Conservation (phyloP, 2,329 filamentous ascomycete genomes). For the Colletotrichum lini region DNA sequence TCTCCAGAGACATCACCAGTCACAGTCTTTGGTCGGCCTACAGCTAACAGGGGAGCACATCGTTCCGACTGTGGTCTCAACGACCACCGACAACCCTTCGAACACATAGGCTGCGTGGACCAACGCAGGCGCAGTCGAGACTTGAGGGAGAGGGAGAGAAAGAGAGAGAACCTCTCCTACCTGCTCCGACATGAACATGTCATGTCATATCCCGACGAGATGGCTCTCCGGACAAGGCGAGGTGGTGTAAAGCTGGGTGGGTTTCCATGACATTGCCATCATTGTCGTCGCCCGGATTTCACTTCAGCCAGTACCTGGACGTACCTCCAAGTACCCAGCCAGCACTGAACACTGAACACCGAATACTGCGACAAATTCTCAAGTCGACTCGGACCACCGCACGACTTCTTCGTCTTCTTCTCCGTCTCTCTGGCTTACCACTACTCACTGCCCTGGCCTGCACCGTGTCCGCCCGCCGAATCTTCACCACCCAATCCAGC, state of each 20-base stretch:
- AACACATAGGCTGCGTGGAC: background rate
- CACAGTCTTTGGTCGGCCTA: background rate
- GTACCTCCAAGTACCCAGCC: slow-evolving; percentile 13
- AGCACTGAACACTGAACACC: background rate
- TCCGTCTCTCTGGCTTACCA: slow-evolving; percentile 3
- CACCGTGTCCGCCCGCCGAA: slow-evolving; percentile 31
- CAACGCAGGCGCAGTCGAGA: background rate
- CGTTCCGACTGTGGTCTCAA: slow-evolving; percentile 2
- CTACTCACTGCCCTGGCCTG: background rate
- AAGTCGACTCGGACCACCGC: slow-evolving; percentile 21
- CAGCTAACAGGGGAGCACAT: background rate
- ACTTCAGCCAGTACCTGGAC: slow-evolving; percentile 9
- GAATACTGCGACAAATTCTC: background rate
- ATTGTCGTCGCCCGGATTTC: background rate
- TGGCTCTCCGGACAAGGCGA: background rate
- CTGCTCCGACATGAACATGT: background rate
- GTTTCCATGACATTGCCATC: slow-evolving; percentile 9
- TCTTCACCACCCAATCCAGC: slow-evolving; percentile 35
- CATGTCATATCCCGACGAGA: background rate
- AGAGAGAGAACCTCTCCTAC: background rate
- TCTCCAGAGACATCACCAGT: background rate
- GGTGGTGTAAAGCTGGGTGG: slow-evolving; percentile 17
- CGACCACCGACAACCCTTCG: background rate
- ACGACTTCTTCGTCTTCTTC: background rate
- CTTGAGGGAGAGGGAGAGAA: background rate